These are phyloP conservation scores for Drechslerella dactyloides DNA, from an alignment of 2,329 filamentous ascomycete genomes.

Conservation along the genomic window DNA sequence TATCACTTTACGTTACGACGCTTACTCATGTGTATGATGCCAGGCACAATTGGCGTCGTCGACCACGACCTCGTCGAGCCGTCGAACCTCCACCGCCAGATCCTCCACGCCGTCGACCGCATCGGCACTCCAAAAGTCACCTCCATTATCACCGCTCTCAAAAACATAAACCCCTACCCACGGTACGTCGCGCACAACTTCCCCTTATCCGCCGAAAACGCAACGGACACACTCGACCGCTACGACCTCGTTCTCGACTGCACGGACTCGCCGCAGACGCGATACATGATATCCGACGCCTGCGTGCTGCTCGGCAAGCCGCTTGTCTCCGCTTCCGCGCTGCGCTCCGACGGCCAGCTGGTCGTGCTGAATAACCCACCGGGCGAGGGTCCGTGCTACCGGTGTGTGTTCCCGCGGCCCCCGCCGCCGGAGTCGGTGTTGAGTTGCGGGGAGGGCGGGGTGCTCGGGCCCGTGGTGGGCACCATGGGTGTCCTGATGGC, in stretches of 20 bases:
- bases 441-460: constrained; percentile 89
- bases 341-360: constrained; percentile 87
- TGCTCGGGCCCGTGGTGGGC: constrained; percentile 89
- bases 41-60: constrained; percentile 77
- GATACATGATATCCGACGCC: constrained; percentile 90
- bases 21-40: background rate
- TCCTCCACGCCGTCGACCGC: constrained; percentile 74
- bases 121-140: constrained; percentile 81
- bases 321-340: constrained; percentile 85
- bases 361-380: constrained; percentile 86
- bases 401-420: constrained; percentile 87
- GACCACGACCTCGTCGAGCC: constrained; percentile 87
- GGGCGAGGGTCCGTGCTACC: constrained; percentile 81
- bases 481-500: constrained; percentile 93
- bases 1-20: no score
- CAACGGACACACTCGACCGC: constrained; percentile 68
- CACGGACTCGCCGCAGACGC: constrained; percentile 88
- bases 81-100: constrained; percentile 91
- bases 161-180: constrained; percentile 74
- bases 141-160: constrained; percentile 70
- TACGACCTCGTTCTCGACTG: constrained; percentile 93
- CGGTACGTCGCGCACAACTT: constrained; percentile 68
- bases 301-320: constrained; percentile 80
- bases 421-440: constrained; percentile 82
- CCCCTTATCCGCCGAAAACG: constrained; percentile 73